Evolutionary conservation across 495 filamentous ascomycete species (phyloP).

Genomic region (Podospora sp.): DNA sequence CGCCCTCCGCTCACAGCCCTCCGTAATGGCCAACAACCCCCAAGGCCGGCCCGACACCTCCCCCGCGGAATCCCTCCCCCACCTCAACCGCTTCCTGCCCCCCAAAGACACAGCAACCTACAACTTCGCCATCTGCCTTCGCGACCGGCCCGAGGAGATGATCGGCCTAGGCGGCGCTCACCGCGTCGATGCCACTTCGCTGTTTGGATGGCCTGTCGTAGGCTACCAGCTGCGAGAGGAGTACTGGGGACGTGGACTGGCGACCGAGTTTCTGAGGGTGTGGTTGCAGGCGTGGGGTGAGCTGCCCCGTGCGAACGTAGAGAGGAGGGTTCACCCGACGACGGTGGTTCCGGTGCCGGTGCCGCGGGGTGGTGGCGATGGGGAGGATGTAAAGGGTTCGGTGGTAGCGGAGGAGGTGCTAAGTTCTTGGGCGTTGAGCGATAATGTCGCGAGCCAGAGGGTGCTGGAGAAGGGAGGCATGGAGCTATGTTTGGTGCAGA

Average conservation of each 20-base stretch:
- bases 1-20: slow-evolving; percentile 12
- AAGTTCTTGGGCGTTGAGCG: background rate
- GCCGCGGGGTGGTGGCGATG: background rate
- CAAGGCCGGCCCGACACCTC: slow-evolving; percentile 7
- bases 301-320: background rate
- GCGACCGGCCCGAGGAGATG: background rate
- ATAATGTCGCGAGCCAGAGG: background rate
- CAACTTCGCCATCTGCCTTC: slow-evolving; percentile 10
- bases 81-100: background rate
- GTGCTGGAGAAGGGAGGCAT: background rate
- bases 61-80: background rate
- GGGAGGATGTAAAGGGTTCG: no score
- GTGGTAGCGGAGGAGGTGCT: background rate
- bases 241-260: background rate
- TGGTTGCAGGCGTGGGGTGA: background rate
- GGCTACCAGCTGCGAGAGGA: background rate
- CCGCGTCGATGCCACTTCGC: background rate
- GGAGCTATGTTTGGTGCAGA: background rate
- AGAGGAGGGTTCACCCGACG: background rate
- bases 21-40: slow-evolving; percentile 11
- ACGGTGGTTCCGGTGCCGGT: background rate
- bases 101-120: slow-evolving; percentile 2
- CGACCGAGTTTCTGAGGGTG: background rate
- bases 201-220: background rate
- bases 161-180: background rate